A percentile compares a stretch with the other conserved stretches of the same genome.
These are phyloP conservation scores for Arabis alpina DNA, from an alignment of 345 rosid species.

Conservation along the genomic window DNA sequence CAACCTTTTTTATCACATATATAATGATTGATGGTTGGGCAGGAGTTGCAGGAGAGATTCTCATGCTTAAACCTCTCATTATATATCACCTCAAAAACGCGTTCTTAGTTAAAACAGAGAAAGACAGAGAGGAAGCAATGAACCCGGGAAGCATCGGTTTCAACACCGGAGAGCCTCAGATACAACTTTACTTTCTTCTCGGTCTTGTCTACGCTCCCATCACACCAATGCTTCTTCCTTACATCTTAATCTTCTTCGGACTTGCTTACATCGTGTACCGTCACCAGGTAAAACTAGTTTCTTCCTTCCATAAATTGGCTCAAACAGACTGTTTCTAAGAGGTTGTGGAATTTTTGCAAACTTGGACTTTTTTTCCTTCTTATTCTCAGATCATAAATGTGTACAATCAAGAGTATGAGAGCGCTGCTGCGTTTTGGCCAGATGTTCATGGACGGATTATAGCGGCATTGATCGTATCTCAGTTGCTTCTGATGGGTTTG, in stretches of 20 bases:
- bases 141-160: slow-evolving; percentile 91
- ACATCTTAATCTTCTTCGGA: slow-evolving; percentile 75
- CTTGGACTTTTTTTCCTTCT: too few species aligned
- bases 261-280: slow-evolving; percentile 84
- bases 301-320: neutral
- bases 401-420: slow-evolving; percentile 88
- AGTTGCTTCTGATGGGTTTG: slow-evolving; percentile 77
- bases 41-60: slow-evolving; percentile 86
- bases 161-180: slow-evolving; percentile 87
- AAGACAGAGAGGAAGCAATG: slow-evolving; percentile 93
- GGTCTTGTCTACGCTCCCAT: slow-evolving; percentile 91
- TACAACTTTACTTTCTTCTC: slow-evolving; percentile 86
- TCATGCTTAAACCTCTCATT: slow-evolving; percentile 82
- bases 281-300: slow-evolving; percentile 70
- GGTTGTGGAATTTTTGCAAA: neutral
- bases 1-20: slow-evolving; percentile 93
- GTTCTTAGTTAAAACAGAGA: slow-evolving; percentile 93
- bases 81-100: slow-evolving; percentile 84
- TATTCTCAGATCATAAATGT: slow-evolving; percentile 77
- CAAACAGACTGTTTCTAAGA: neutral
- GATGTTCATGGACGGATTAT: slow-evolving; percentile 84
- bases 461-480: slow-evolving; percentile 71
- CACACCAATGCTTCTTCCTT: slow-evolving; percentile 86
- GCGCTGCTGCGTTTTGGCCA: slow-evolving; percentile 96
- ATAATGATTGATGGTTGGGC: slow-evolving; percentile 99